Base-by-base conservation (phyloP, 2,329 filamentous ascomycete species). In the Colletotrichum scovillei region DNA sequence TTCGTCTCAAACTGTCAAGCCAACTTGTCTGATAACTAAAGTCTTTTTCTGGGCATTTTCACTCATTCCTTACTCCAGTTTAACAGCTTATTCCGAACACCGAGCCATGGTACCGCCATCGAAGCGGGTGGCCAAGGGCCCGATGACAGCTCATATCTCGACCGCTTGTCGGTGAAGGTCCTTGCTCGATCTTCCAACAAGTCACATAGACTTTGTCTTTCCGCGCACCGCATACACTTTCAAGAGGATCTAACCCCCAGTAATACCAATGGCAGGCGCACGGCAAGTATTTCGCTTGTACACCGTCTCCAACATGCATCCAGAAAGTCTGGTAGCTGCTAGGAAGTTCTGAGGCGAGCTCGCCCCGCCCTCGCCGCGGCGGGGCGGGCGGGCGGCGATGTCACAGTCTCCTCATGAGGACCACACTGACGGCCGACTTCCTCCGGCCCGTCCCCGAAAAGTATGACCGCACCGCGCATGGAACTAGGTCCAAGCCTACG, bases 381-480 rank as follows among this genome's bases (percentile, higher is more conserved):
- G 58, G 30, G 46, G 53, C 46, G 58, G 24, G 24, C 69, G 62
- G 59, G 35, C 58, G 70, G 69, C 69, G 60, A 73, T 69, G 66
- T 65, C 22, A 69, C 60, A 55, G 55, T 59, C 55, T 22, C 59
- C 32, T 59, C 42, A 64, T 63, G 28, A 60, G 49, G 26, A 62
- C 46, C 32, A 52, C 63, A 30, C 63, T 38, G 55, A 46, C 66
- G 59, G 70, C 55, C 60, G 67, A 66, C 35, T 64, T 52, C 60
- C 56, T 66, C 70, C 70, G 70, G 70, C 56, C 67, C 70, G 70
- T 57, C 62, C 49, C 70, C 70, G 60, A 59, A 30, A 63, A 67
- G 28, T 55, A 73, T 73, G 70, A 70, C 60, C 60, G 56, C 60
- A 66, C 67, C 67, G 56, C 70, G 67, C 60, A 73, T 70, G 28